Percentiles rank a stretch among this genome's conserved stretches.
phyloP scores from a whole-genome alignment of 2,329 filamentous ascomycete species.

The Fusarium napiforme region DNA sequence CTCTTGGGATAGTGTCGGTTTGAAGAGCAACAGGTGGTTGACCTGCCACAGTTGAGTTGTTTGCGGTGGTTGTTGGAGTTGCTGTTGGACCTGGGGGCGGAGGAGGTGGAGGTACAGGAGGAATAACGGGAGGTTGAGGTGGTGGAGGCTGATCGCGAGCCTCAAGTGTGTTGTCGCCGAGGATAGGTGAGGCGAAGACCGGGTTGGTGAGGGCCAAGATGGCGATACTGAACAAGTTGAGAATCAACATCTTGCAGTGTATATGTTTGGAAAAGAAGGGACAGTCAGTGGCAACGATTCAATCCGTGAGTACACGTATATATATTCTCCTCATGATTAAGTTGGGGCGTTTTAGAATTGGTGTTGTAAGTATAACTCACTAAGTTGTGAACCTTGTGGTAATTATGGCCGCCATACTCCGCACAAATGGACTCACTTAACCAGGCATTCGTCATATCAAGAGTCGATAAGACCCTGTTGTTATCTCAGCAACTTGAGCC shows the following conservation, averaged over 20 bases:
- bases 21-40: fast-evolving
- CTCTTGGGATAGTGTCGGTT: neutral
- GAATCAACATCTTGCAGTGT: neutral
- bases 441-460: fast-evolving
- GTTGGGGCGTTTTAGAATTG: neutral
- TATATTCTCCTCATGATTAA: neutral
- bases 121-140: neutral
- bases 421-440: fast-evolving
- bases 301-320: neutral
- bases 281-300: no score
- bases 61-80: neutral
- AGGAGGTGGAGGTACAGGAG: neutral
- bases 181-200: neutral
- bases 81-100: neutral
- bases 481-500: neutral
- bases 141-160: neutral
- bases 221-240: neutral
- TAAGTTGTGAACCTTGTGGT: neutral
- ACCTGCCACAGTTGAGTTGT: neutral
- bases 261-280: fast-evolving
- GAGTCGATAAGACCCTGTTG: fast-evolving
- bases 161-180: neutral
- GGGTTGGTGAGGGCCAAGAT: neutral
- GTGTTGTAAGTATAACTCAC: neutral
- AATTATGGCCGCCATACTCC: neutral